Evolutionary conservation across 768 basidiomycete genomes (phyloP), one percentile per base, ranked within the genome.

Genomic region (Pleurotus giganteus): DNA sequence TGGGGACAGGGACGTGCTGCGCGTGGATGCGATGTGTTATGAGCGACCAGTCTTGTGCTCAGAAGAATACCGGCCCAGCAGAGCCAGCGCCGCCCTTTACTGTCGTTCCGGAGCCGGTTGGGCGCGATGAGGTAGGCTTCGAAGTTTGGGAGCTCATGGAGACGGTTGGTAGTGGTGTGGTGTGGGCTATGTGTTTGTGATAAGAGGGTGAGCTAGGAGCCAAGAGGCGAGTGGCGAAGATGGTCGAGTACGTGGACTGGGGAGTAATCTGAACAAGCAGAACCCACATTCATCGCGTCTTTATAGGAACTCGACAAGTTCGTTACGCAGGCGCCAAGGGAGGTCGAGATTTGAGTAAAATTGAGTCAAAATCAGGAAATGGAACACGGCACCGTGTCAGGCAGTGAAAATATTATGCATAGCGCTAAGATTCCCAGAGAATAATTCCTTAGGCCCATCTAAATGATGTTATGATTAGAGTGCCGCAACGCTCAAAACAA

Each of bases 41-140:
- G 53, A 54, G n/a, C 34, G 49, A n/a, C 37, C 61, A 55, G 31
- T 27, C n/a, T 39, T 23, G 53, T 49, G 60, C 70, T 74, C 66
- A 86, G 72, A 86, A 86, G 72, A 86, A 84, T 31, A 82, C 77
- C 45, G 84, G 74, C 41, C 78, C 83, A 26, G 72, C 76, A 15
- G 74, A 66, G 36, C 77, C 73, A 41, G 83, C 83, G 42, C 74
- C 74, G 13, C 76, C 76, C 54, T 76, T 76, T 53, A 85, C 76
- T 11, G 75, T 73, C 21, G 72, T 72, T 50, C 71, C 65, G 36
- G 74, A 71, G 41, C 32, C 26, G 56, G 68, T 69, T 54, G 69
- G 66, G 46, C 72, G 69, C 47, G 69, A 67, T 70, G 69, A 72
- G 58, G 31, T 57, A 57, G 58, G 53, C 47, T 58, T 58, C 36